phyloP scores from a whole-genome alignment of 2,329 filamentous ascomycete species.

The Fusarium torulosum region DNA sequence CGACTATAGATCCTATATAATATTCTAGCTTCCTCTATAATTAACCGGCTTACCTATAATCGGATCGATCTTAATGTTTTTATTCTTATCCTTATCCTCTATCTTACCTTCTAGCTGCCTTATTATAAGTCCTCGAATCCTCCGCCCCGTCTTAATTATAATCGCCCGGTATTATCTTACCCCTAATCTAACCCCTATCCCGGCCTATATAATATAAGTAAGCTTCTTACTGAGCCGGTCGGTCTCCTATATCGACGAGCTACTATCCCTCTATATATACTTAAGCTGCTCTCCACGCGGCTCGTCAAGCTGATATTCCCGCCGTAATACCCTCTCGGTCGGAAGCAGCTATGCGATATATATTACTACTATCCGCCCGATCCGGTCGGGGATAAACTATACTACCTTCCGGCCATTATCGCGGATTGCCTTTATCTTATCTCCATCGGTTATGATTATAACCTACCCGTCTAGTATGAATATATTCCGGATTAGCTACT shows the following conservation, averaged over 20 bases:
- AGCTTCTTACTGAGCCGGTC: not conserved
- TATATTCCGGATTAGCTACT: not conserved
- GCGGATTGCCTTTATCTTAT: not conserved
- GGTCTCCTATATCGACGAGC: not conserved
- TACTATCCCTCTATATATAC: not conserved
- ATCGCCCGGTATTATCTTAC: not conserved
- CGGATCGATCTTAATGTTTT: not conserved
- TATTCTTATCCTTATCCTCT: not conserved
- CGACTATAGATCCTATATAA: not conserved
- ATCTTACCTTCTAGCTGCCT: not conserved
- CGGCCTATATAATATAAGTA: not conserved
- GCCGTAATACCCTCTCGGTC: not conserved
- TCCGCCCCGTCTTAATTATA: not conserved
- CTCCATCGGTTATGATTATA: not conserved
- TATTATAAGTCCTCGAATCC: not conserved
- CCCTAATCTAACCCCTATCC: not conserved
- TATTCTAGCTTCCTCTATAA: conserved; percentile 1
- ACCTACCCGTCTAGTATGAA: not conserved
- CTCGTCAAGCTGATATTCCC: not conserved
- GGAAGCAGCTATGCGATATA: not conserved
- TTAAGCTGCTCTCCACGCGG: not conserved
- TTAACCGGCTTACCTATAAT: not conserved
- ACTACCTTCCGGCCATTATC: not conserved
- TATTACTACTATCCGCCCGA: not conserved
- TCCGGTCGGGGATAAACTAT: not conserved